These are phyloP conservation scores for Pythium monospermum DNA, from an alignment of 352 stramenopile species.

Conservation along the genomic window DNA sequence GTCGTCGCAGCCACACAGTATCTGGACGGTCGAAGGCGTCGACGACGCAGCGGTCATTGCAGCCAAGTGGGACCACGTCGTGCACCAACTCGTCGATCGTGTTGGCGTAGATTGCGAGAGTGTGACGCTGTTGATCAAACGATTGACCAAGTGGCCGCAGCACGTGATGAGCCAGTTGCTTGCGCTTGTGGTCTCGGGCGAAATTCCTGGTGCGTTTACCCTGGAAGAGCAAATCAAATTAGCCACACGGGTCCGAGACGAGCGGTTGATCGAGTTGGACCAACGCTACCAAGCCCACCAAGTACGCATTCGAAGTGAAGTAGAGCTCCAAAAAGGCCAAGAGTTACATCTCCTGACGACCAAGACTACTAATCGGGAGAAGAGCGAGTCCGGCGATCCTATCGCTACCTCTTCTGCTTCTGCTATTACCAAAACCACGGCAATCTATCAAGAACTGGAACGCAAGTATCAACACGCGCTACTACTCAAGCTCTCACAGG, in stretches of 20 bases:
- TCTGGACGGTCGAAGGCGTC: conserved; percentile 31
- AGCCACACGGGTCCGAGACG: conserved; percentile 51
- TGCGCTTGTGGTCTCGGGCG: conserved; percentile 43
- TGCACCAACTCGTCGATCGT: conserved; percentile 44
- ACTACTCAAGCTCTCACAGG: conserved; percentile 22
- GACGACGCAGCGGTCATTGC: conserved; percentile 11
- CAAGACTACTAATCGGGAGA: neutral
- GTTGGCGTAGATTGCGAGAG: conserved; percentile 49
- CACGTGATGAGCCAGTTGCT: conserved; percentile 39
- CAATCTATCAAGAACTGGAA: conserved; percentile 40
- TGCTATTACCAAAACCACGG: conserved; percentile 21
- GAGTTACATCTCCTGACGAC: conserved; percentile 14
- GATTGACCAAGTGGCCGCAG: conserved; percentile 31
- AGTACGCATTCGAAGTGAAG: conserved; percentile 27
- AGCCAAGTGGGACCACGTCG: conserved; percentile 35
- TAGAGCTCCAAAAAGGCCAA: conserved; percentile 29
- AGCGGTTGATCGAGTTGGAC: conserved; percentile 53
- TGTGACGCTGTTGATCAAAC: conserved; percentile 56
- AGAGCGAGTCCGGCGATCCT: neutral
- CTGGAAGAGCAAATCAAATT: conserved; percentile 66
- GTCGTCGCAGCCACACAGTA: conserved; percentile 12
- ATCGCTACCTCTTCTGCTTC: too few relatives aligned
- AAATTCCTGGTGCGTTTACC: conserved; percentile 52
- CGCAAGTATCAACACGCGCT: conserved; percentile 27
- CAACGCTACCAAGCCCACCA: conserved; percentile 26